phyloP scores from a whole-genome alignment of 371 early-diverging fungal genomes.

The Syncephalastrum sp. region DNA sequence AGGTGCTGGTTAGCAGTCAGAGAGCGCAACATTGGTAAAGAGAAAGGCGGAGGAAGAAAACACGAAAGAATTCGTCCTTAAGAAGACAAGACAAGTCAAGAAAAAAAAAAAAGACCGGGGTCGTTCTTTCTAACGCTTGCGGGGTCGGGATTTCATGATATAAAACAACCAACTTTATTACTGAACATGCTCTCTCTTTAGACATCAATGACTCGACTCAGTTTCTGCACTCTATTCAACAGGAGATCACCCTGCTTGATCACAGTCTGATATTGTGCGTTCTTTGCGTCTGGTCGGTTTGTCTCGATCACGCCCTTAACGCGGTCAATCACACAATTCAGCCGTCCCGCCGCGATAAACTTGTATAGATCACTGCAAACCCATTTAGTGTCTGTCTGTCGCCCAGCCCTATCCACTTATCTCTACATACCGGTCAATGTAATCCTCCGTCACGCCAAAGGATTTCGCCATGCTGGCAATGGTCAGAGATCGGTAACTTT shows the following conservation, averaged over 20 bases:
- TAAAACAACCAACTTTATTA: no score
- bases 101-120: neutral
- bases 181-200: constrained; percentile 22
- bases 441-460: constrained; percentile 96
- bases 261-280: constrained; percentile 92
- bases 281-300: constrained; percentile 95
- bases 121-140: neutral
- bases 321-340: constrained; percentile 99
- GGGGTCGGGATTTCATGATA: no score
- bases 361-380: constrained; percentile 82
- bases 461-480: constrained; percentile 95
- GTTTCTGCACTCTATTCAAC: constrained; percentile 94
- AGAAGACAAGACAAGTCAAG: neutral
- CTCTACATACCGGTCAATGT: constrained; percentile 81
- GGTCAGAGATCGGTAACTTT: constrained; percentile 95
- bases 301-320: constrained; percentile 97
- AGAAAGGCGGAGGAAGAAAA: constrained; percentile 3
- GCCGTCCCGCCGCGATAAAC: constrained; percentile 95
- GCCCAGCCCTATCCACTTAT: neutral
- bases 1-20: constrained; percentile 22
- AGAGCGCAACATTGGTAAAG: constrained; percentile 28
- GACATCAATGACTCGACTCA: constrained; percentile 89
- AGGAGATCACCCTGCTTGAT: constrained; percentile 97
- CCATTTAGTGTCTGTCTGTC: neutral
- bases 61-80: neutral